phyloP scores from a whole-genome alignment of 495 filamentous ascomycete species.

The Aspergillus nanangensis region DNA sequence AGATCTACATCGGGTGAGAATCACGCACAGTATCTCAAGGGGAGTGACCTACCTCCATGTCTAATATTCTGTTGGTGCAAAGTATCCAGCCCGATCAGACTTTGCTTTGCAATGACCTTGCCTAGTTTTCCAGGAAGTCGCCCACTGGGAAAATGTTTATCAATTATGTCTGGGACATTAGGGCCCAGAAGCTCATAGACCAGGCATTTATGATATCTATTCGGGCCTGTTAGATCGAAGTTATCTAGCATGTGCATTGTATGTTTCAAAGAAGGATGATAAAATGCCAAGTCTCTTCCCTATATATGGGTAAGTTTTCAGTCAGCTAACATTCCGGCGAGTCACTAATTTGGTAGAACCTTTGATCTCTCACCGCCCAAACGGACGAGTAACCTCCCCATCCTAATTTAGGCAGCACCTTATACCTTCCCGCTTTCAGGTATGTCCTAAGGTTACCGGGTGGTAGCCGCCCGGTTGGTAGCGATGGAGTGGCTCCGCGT shows the following conservation, averaged over 20 bases:
- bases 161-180: slow-evolving; percentile 23
- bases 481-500: slow-evolving; percentile 7
- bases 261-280: slow-evolving; percentile 14
- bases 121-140: slow-evolving; percentile 38
- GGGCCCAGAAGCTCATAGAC: slow-evolving; percentile 44
- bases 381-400: slow-evolving; percentile 46
- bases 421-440: slow-evolving; percentile 36
- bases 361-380: slow-evolving; percentile 42
- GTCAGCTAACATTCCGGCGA: slow-evolving; percentile 4
- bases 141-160: slow-evolving; percentile 20
- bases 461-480: slow-evolving; percentile 41
- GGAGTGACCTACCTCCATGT: slow-evolving; percentile 35
- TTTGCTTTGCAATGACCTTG: slow-evolving; percentile 40
- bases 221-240: slow-evolving; percentile 35
- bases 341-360: slow-evolving; percentile 15
- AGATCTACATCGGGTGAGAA: slow-evolving; percentile 29
- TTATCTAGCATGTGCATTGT: slow-evolving; percentile 34
- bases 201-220: slow-evolving; percentile 43
- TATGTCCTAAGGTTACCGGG: slow-evolving; percentile 35
- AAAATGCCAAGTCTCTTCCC: slow-evolving; percentile 18
- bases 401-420: slow-evolving; percentile 44
- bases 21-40: slow-evolving; percentile 4
- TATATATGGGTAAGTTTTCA: slow-evolving; percentile 18
- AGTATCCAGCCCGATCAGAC: slow-evolving; percentile 31
- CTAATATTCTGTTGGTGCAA: slow-evolving; percentile 39